A percentile compares a stretch with the other conserved stretches of the same genome.
Evolutionary conservation across 1,284 basidiomycete species (phyloP).

Genomic region (Mycena sp.): DNA sequence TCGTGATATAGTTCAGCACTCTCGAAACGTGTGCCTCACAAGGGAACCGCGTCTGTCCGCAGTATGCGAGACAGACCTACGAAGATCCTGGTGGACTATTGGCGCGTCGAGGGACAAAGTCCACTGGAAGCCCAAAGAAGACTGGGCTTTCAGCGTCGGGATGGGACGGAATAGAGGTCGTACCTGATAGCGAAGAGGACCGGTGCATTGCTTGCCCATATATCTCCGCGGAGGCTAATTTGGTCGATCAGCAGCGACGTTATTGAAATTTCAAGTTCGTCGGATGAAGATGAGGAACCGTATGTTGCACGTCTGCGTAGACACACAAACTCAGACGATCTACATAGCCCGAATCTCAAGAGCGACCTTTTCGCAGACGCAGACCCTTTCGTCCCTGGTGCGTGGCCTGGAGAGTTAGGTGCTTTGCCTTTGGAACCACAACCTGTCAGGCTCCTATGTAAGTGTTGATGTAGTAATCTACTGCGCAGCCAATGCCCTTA

Average conservation of each 20-base stretch:
- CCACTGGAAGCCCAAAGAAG: conserved; percentile 6
- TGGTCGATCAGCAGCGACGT: conserved; percentile 37
- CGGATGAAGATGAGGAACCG: conserved; percentile 52
- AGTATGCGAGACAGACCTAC: too few relatives aligned
- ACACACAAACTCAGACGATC: not conserved
- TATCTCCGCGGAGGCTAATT: conserved; percentile 23
- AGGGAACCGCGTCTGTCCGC: too few relatives aligned
- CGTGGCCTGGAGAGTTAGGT: conserved; percentile 25
- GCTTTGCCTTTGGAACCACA: too few relatives aligned
- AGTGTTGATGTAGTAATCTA: too few relatives aligned
- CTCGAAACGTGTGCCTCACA: too few relatives aligned
- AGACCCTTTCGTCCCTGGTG: conserved; percentile 28
- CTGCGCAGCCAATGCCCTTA: too few relatives aligned
- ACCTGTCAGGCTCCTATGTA: too few relatives aligned
- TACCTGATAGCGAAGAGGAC: conserved; percentile 55
- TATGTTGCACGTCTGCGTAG: conserved; percentile 32
- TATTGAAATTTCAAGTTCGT: conserved; percentile 64
- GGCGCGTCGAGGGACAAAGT: conserved; percentile 7
- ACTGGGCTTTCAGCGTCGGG: not conserved
- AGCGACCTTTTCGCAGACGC: conserved; percentile 21
- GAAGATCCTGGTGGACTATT: not conserved
- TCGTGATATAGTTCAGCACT: too few relatives aligned
- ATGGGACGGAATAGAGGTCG: conserved; percentile 37
- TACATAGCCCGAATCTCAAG: conserved; percentile 1
- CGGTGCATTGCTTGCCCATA: conserved; percentile 3